A percentile compares a stretch with the other conserved stretches of the same genome.
These are phyloP conservation scores for Durusdinium trenchii DNA, from an alignment of 73 alveolate genomes.

Conservation along the genomic window DNA sequence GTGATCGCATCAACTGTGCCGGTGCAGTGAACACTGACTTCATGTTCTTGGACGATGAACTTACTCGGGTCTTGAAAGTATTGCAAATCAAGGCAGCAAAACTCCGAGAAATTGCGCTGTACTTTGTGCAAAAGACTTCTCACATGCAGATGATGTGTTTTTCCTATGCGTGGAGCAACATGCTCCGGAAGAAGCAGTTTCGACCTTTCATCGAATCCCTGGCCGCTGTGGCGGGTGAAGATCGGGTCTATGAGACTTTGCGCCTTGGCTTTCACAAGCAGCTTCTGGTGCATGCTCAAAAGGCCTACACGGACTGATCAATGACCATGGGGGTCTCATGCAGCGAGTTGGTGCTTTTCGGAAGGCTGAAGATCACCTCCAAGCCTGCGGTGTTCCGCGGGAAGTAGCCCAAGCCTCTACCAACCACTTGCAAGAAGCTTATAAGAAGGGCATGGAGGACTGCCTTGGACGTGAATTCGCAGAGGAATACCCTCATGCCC, in stretches of 20 bases:
- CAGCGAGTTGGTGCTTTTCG: conserved; percentile 20
- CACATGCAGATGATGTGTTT: background rate
- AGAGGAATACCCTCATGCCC: too few relatives aligned
- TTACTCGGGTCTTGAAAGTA: background rate
- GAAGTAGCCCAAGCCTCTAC: background rate
- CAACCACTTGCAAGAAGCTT: background rate
- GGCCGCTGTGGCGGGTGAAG: background rate
- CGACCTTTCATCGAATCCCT: background rate
- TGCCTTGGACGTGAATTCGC: background rate
- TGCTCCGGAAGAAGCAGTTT: background rate
- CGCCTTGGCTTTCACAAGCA: conserved; percentile 28
- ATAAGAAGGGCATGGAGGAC: background rate
- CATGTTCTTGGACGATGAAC: background rate
- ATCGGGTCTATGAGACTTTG: background rate
- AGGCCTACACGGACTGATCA: background rate
- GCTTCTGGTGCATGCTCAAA: conserved; percentile 16
- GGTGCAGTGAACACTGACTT: background rate
- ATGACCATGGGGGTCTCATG: background rate
- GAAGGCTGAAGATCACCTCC: background rate
- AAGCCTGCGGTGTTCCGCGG: background rate
- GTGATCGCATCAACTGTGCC: background rate
- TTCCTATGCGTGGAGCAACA: conserved; percentile 20
- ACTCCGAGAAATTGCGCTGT: conserved; percentile 19
- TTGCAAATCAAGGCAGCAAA: conserved; percentile 11
- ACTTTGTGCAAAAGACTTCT: conserved; percentile 8